phyloP scores from a whole-genome alignment of 768 basidiomycete genomes.

The Tulasnella sp. region DNA sequence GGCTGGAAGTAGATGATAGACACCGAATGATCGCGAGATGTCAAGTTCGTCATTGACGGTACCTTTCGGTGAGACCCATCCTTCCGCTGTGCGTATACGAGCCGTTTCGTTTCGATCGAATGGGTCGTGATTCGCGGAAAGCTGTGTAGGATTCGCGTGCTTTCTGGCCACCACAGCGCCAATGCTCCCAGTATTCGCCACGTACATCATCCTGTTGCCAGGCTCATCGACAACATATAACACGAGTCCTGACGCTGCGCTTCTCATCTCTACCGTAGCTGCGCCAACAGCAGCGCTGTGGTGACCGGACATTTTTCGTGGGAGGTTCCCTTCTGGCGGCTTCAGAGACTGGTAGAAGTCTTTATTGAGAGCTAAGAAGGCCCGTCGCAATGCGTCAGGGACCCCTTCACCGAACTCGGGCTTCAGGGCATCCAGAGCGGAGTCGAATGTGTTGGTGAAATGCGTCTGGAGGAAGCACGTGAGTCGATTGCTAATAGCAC shows the following conservation, averaged over 20 bases:
- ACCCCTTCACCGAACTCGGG: conserved; percentile 40
- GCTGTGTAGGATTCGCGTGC: conserved; percentile 56
- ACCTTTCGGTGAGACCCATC: conserved; percentile 87
- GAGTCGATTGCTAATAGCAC: conserved; percentile 44
- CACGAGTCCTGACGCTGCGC: conserved; percentile 76
- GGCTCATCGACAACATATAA: conserved; percentile 58
- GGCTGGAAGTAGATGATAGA: conserved; percentile 78
- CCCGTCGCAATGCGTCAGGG: conserved; percentile 67
- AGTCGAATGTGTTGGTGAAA: conserved; percentile 52
- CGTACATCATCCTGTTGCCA: conserved; percentile 53
- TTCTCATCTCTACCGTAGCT: conserved; percentile 45
- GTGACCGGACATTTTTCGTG: conserved; percentile 63
- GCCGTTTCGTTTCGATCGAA: conserved; percentile 74
- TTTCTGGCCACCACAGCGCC: conserved; percentile 70
- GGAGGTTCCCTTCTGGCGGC: conserved; percentile 18
- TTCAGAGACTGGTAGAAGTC: conserved; percentile 54
- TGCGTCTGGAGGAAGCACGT: conserved; percentile 78
- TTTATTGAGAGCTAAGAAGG: conserved; percentile 82
- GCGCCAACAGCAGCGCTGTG: conserved; percentile 35
- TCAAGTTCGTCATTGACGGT: conserved; percentile 86
- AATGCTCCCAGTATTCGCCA: conserved; percentile 82
- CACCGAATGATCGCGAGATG: conserved; percentile 88
- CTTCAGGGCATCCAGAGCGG: conserved; percentile 43
- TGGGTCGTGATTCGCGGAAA: conserved; percentile 80
- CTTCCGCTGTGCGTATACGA: conserved; percentile 84